Evolutionary conservation across 1,139 yeast genomes (phyloP), one percentile per base, ranked within the genome.

Genomic region (Lodderomyces metapsilosis): DNA sequence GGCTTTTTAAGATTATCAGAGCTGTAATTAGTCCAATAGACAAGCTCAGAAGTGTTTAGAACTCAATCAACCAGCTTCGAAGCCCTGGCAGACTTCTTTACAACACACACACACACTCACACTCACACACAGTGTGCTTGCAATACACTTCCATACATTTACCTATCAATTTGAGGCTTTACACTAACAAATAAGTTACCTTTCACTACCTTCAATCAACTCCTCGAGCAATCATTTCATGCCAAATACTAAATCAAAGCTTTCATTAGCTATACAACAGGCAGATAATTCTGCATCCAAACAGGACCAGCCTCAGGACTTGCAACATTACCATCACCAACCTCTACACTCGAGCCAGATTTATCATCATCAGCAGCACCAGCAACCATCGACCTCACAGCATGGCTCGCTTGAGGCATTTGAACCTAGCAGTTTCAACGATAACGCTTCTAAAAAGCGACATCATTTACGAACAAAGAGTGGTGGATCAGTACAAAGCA

Each of bases 241-340:
- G 49, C 46, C 74, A 32, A 63, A 66, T 38, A 52, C 61, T 33
- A 69, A 64, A 50, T 71, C 76, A 21, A 71, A 72, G 51, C 59
- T 72, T 42, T 71, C 77, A 36, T 57, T 72, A 44, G 77, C 77
- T 41, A 71, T 72, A 39, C 70, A 71, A 50, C 66, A 70, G 49
- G 76, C 75, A 30, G 77, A 71, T 39, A 33, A 33, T 22, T 33
- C 25, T 21, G 34, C 13, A 3, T 11, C 32, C 15, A 22, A 30
- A 28, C 42, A 32, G 31, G 34, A 37, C 34, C 38, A 32, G 35
- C 37, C 25, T 6, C 41, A 24, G 18, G 28, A 32, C 7, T 27
- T 20, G 18, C 37, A 37, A n/a, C 37, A 41, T 18, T 13, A 20
- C 28, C 37, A 41, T 30, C 35, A 16, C 23, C 38, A 36, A 24